phyloP scores from a whole-genome alignment of 495 filamentous ascomycete genomes.

The Aspergillus kassunensis region DNA sequence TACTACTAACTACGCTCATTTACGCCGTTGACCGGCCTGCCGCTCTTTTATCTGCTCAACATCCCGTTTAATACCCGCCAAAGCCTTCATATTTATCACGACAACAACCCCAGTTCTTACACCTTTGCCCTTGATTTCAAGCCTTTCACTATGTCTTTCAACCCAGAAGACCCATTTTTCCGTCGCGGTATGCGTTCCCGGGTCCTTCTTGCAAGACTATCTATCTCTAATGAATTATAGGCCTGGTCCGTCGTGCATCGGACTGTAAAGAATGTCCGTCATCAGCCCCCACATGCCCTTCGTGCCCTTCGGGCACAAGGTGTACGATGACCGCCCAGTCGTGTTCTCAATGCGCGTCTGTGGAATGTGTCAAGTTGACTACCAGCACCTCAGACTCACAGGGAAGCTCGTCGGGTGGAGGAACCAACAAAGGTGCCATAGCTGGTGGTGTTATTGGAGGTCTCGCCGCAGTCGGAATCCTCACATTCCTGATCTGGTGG shows the following conservation, averaged over 20 bases:
- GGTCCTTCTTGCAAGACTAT: no score
- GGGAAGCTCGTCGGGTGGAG: constrained; percentile 24
- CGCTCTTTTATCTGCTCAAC: constrained; percentile 17
- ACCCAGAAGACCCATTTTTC: constrained; percentile 21
- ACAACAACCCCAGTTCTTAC: constrained; percentile 8
- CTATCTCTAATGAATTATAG: no score
- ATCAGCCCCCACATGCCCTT: constrained; percentile 46
- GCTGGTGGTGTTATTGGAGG: constrained; percentile 82
- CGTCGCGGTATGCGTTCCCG: constrained; percentile 18
- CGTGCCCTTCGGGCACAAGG: constrained; percentile 42
- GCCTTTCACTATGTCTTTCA: constrained; percentile 28
- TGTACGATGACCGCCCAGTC: constrained; percentile 54
- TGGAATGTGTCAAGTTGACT: constrained; percentile 50
- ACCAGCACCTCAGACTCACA: constrained; percentile 26
- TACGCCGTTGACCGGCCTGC: constrained; percentile 31
- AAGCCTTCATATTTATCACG: constrained; percentile 7
- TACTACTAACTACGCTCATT: constrained; percentile 13
- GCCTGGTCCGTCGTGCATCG: constrained; percentile 38
- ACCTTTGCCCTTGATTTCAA: background rate
- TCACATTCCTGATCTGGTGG: constrained; percentile 79
- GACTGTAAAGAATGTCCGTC: constrained; percentile 42
- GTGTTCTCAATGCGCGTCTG: constrained; percentile 57
- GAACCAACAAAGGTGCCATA: constrained; percentile 73
- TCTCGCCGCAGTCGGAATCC: constrained; percentile 59
- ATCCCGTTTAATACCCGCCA: background rate